Conservation (phyloP, 495 filamentous ascomycete species). For the Oleoguttula mirabilis region DNA sequence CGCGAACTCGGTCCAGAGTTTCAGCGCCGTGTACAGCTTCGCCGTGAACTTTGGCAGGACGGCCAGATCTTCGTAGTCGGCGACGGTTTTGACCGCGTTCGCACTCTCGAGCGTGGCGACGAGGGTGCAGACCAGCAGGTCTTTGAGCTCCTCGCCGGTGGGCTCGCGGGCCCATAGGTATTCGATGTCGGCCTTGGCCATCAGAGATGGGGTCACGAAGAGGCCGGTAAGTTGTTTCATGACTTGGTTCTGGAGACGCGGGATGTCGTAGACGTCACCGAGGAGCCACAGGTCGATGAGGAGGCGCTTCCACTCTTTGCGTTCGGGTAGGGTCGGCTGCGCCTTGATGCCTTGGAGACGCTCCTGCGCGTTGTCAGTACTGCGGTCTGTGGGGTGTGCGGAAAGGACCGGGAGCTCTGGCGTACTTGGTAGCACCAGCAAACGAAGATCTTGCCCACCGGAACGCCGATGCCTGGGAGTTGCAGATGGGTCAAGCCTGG, state of each 20-base stretch:
- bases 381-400: neutral
- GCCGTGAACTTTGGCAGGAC: neutral
- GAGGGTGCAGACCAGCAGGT: neutral
- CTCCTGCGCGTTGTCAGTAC: too few relatives aligned
- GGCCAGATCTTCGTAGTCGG: neutral
- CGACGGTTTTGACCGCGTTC: neutral
- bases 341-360: too few relatives aligned
- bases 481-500: neutral
- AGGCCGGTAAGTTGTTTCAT: neutral
- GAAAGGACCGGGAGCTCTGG: neutral
- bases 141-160: neutral
- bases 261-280: neutral
- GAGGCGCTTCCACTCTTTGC: neutral
- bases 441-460: neutral
- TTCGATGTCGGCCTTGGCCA: neutral
- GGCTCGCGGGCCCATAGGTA: neutral
- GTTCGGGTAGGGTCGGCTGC: neutral
- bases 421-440: slow-evolving; percentile 5
- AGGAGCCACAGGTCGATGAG: slow-evolving; percentile 6
- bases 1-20: neutral
- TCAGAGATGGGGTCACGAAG: neutral
- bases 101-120: neutral
- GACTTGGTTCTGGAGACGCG: neutral
- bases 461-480: neutral
- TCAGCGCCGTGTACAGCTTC: neutral